These are phyloP conservation scores for Candida sakaeoensis DNA, from an alignment of 805 yeast genomes.

Conservation along the genomic window DNA sequence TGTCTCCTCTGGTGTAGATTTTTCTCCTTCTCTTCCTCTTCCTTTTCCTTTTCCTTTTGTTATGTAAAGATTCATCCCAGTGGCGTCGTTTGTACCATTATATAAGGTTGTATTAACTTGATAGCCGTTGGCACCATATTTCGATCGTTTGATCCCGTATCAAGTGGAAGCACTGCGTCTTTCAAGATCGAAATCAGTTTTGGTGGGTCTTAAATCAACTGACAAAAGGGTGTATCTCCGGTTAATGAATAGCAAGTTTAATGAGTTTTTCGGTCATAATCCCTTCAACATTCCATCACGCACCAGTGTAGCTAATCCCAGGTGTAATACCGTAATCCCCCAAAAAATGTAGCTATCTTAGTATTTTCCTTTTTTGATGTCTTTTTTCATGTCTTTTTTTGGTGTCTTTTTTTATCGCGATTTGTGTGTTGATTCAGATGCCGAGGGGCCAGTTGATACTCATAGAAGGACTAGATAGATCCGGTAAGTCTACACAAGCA, in stretches of 20 bases:
- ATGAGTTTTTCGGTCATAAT: conserved; percentile 51
- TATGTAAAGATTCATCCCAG: conserved; percentile 14
- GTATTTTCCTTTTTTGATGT: no score
- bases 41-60: conserved; percentile 5
- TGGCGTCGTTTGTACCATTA: conserved; percentile 17
- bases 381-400: no score
- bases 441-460: conserved; percentile 70
- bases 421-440: conserved; percentile 3
- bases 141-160: conserved; percentile 3
- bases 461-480: conserved; percentile 90
- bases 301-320: no score
- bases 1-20: no score
- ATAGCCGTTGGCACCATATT: conserved; percentile 15
- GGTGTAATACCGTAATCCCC: no score
- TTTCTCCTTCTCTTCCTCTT: background rate
- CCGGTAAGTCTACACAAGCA: conserved; percentile 89
- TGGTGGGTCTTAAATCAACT: conserved; percentile 13
- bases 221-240: conserved; percentile 51
- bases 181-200: conserved; percentile 3
- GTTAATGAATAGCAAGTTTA: conserved; percentile 36
- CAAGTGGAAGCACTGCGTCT: conserved; percentile 8
- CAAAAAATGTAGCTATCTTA: no score
- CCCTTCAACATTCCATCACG: conserved; percentile 34
- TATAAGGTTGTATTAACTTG: conserved; percentile 14
- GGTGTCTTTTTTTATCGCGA: no score